phyloP scores from a whole-genome alignment of 1,284 basidiomycete species.

The Fomitopsis schrenkii region DNA sequence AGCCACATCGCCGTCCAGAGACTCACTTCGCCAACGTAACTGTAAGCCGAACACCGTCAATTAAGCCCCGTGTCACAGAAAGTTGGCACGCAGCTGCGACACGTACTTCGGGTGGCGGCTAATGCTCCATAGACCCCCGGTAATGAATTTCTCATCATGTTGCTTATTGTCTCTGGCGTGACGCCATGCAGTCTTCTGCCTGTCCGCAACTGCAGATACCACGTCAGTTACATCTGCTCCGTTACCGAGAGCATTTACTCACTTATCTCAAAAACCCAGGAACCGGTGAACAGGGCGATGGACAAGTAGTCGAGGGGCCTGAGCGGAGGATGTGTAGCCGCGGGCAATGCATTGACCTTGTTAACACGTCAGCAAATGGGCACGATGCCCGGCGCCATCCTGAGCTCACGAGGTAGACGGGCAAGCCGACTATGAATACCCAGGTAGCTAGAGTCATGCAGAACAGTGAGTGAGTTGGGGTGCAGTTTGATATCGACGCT shows the following conservation, averaged over 20 bases:
- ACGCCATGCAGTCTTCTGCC: slow-evolving; percentile 70
- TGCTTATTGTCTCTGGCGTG: slow-evolving; percentile 58
- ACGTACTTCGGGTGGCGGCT: slow-evolving; percentile 76
- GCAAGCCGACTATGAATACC: slow-evolving; percentile 67
- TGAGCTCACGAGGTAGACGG: slow-evolving; percentile 51
- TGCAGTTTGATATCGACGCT: not conserved
- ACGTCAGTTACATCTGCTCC: not conserved
- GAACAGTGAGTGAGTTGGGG: not conserved
- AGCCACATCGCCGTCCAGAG: slow-evolving; percentile 72
- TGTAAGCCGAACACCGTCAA: slow-evolving; percentile 23
- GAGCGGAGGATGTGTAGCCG: slow-evolving; percentile 52
- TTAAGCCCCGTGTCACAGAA: not conserved
- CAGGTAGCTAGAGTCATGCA: slow-evolving; percentile 47
- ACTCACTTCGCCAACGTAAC: slow-evolving; percentile 76
- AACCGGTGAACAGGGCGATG: slow-evolving; percentile 53
- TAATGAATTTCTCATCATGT: slow-evolving; percentile 76
- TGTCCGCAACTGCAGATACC: slow-evolving; percentile 46
- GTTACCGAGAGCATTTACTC: slow-evolving; percentile 2
- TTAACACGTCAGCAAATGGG: slow-evolving; percentile 5
- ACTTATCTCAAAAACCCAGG: slow-evolving; percentile 57
- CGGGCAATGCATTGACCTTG: slow-evolving; percentile 59
- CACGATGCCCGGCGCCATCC: not conserved
- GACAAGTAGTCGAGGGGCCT: slow-evolving; percentile 55
- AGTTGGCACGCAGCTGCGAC: not conserved
- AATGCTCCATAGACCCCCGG: slow-evolving; percentile 65